Evolutionary conservation across 2,329 filamentous ascomycete genomes (phyloP), one percentile per base, ranked within the genome.

Genomic region (Colletotrichum abscissum): DNA sequence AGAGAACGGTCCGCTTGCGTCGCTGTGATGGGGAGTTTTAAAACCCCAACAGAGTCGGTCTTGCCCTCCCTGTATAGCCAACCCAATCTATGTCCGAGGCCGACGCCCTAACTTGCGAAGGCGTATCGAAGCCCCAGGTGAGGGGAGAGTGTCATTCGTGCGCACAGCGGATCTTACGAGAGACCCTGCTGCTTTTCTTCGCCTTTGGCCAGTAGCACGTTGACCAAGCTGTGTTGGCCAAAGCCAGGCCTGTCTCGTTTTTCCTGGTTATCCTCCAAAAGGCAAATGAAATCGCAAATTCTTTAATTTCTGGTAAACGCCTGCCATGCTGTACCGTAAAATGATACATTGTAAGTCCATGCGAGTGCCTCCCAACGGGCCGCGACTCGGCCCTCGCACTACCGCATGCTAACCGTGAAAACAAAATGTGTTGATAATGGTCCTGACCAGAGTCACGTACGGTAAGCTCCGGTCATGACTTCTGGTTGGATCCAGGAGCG

Each of bases 321-420:
- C 70, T 73, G 60, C 70, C 70, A 73, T 73, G 70, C 67, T 73
- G 70, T 65, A 70, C 70, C 55, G 33, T 62, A 28, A 72, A 59
- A 70, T 65, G 67, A 73, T 70, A 73, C 70, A 73, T 65, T 70
- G 69, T 64, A 54, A 58, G 49, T 56, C 57, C 28, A 71, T 52
- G 35, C 22, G 60, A 66, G 67, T 62, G 60, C 55, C 55, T 70
- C 26, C 35, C 63, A 14, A 16, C 67, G 11, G 49, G 67, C 56
- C 70, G 55, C 56, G 26, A 57, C 55, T 70, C 60, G 56, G 56
- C 59, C 22, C n/a, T 49, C 55, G 60, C 67, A 73, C 55, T 70
- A 60, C 26, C 30, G 46, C 42, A 30, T 62, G 67, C 54, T 70
- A 38, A 46, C 42, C 16, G 8, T 28, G 30, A 70, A 60, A 60